These are phyloP conservation scores for Neohortaea acidophila DNA, from an alignment of 495 filamentous ascomycete species.

Conservation along the genomic window DNA sequence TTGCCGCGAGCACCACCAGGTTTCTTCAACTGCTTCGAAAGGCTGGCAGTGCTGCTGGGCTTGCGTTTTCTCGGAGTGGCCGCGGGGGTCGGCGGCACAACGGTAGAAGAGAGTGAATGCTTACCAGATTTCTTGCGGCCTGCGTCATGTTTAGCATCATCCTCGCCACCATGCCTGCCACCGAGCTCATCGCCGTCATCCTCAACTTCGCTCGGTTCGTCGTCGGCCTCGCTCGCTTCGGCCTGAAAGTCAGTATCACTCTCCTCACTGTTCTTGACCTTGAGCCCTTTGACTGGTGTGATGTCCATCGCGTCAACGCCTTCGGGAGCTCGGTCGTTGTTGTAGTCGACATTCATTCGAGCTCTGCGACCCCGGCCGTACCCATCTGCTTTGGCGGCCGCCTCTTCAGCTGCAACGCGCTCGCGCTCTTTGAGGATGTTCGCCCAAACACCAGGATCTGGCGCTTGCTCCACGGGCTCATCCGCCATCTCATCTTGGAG, in stretches of 20 bases:
- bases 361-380: constrained; percentile 72
- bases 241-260: constrained; percentile 41
- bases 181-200: constrained; percentile 1
- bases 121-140: constrained; percentile 14
- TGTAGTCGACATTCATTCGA: constrained; percentile 28
- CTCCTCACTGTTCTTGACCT: constrained; percentile 17
- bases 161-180: not conserved
- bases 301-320: constrained; percentile 12
- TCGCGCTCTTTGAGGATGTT: constrained; percentile 72
- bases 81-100: not conserved
- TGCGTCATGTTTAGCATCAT: constrained; percentile 17
- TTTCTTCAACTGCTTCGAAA: not conserved
- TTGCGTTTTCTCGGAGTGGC: constrained; percentile 4
- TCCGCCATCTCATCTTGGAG: constrained; percentile 39
- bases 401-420: constrained; percentile 53
- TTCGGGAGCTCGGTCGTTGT: constrained; percentile 10
- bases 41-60: not conserved
- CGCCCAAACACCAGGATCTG: constrained; percentile 65
- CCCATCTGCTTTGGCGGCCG: constrained; percentile 44
- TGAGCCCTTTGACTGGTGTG: constrained; percentile 4
- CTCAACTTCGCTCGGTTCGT: constrained; percentile 6
- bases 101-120: not conserved
- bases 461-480: constrained; percentile 33
- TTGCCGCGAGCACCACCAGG: not conserved
- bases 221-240: constrained; percentile 21